Percentiles rank a stretch among this genome's conserved stretches.
Evolutionary conservation across 2,329 filamentous ascomycete genomes (phyloP).

Genomic region (Aspergillus nomiae): DNA sequence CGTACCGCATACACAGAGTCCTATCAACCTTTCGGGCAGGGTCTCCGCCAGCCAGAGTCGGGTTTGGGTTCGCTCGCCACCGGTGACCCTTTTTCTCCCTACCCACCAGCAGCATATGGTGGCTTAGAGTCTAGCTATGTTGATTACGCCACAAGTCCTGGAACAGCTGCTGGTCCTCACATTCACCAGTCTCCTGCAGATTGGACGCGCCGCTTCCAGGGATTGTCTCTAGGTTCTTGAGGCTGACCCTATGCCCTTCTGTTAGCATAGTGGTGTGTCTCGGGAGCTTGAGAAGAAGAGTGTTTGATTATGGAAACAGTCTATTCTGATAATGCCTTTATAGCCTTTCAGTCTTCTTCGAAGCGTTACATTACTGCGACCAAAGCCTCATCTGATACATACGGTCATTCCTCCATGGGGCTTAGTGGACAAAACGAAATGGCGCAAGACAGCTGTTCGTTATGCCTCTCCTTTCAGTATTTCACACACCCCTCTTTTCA

Average conservation of each 20-base stretch:
- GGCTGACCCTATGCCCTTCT: not conserved
- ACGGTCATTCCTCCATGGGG: not conserved
- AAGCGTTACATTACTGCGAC: not conserved
- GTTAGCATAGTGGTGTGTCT: not conserved
- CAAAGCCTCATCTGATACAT: not conserved
- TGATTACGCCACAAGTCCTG: constrained; percentile 34
- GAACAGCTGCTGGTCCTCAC: constrained; percentile 38
- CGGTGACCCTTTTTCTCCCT: constrained; percentile 40
- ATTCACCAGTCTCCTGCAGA: constrained; percentile 49
- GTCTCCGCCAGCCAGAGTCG: constrained; percentile 34
- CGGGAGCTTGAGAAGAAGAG: not conserved
- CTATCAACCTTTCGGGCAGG: constrained; percentile 39
- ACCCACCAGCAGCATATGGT: constrained; percentile 35
- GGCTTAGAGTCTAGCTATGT: constrained; percentile 40
- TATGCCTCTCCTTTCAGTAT: not conserved
- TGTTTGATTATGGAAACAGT: not conserved
- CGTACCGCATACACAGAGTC: constrained; percentile 39
- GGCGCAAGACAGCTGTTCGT: not conserved
- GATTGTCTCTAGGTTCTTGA: constrained; percentile 68
- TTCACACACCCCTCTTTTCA: not conserved
- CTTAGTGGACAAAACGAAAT: not conserved
- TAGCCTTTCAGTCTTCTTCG: not conserved
- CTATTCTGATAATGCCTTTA: not conserved
- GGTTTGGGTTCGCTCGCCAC: constrained; percentile 31
- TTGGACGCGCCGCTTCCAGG: constrained; percentile 68